These are phyloP conservation scores for Annulohypoxylon bovei DNA, from an alignment of 495 filamentous ascomycete species.

Conservation along the genomic window DNA sequence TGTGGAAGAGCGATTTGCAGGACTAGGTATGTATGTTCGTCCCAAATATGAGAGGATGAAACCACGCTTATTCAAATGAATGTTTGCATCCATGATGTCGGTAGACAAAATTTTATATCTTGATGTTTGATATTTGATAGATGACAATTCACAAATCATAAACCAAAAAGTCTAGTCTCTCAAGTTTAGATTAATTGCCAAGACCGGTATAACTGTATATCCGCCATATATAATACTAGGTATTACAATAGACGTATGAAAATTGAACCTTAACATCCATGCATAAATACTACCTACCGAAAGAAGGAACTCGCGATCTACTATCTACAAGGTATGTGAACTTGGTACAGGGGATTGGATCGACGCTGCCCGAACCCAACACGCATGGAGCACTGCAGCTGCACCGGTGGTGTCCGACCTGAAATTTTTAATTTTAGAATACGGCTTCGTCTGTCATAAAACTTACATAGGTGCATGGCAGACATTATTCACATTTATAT, in stretches of 20 bases:
- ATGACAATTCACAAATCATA: background rate
- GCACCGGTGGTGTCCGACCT: slow-evolving; percentile 3
- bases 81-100: slow-evolving; percentile 9
- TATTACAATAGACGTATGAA: background rate
- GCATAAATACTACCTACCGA: background rate
- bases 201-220: slow-evolving; percentile 10
- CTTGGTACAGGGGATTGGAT: slow-evolving; percentile 11
- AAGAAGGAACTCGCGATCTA: background rate
- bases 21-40: background rate
- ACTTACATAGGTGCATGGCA: background rate
- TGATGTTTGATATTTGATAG: background rate
- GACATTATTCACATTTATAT: background rate
- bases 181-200: background rate
- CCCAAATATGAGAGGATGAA: background rate
- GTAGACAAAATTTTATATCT: background rate
- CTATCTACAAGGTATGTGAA: background rate
- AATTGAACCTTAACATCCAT: background rate
- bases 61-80: background rate
- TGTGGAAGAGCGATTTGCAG: background rate
- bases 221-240: background rate
- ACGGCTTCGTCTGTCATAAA: background rate
- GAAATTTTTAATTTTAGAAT: slow-evolving; percentile 32
- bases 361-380: background rate
- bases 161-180: background rate
- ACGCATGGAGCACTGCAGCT: slow-evolving; percentile 1